A percentile compares a stretch with the other conserved stretches of the same genome.
Evolutionary conservation across 805 yeast species (phyloP).

Genomic region (Myxozyma mucilagina): DNA sequence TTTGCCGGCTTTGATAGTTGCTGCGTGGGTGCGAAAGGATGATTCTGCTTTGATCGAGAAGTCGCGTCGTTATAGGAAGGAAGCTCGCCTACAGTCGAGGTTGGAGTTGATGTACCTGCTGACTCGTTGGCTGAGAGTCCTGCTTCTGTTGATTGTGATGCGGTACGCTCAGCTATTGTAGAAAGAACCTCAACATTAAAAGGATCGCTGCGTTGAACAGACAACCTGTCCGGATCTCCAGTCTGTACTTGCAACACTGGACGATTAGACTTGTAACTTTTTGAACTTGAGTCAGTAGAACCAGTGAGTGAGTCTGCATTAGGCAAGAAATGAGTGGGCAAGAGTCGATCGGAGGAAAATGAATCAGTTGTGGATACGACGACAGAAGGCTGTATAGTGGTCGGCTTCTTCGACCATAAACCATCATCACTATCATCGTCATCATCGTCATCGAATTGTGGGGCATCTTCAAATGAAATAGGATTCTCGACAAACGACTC

Average conservation of each 20-base stretch:
- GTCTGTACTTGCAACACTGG: conserved; percentile 28
- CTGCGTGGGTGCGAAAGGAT: not conserved
- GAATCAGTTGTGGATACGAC: not conserved
- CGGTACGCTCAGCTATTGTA: conserved; percentile 25
- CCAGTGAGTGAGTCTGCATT: conserved; percentile 2
- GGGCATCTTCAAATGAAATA: conserved; percentile 74
- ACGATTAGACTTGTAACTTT: conserved; percentile 19
- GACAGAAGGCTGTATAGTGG: not conserved
- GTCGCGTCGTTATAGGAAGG: conserved; percentile 1
- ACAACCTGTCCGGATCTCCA: conserved; percentile 13
- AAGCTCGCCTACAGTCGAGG: conserved; percentile 24
- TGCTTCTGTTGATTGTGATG: conserved; percentile 4
- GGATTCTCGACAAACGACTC: conserved; percentile 70
- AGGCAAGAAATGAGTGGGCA: conserved; percentile 8
- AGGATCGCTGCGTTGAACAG: not conserved
- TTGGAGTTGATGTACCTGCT: conserved; percentile 19
- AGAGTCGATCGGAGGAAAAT: conserved; percentile 2
- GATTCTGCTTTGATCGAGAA: not conserved
- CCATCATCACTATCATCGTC: conserved; percentile 48
- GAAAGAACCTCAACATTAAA: conserved; percentile 10
- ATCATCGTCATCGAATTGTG: conserved; percentile 44
- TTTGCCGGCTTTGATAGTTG: not conserved
- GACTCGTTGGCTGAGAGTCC: not conserved
- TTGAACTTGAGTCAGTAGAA: conserved; percentile 10
- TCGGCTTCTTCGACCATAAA: conserved; percentile 53